Conservation (phyloP, 495 filamentous ascomycete genomes). For the Delitschia confertaspora region DNA sequence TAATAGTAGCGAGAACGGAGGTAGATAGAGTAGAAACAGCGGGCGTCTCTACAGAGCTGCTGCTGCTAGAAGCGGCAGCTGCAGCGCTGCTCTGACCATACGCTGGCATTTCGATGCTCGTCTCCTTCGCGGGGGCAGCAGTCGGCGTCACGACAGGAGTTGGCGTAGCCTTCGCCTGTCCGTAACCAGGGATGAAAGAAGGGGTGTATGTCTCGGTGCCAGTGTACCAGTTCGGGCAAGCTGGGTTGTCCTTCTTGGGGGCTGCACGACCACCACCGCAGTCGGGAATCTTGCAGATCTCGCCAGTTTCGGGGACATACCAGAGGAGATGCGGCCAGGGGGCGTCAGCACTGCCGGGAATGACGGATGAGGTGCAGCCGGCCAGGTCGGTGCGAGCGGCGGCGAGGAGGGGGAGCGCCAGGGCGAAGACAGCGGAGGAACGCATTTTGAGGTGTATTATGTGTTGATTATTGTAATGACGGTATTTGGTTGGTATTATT, state of each 20-base stretch:
- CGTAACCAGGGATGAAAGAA: slow-evolving; percentile 39
- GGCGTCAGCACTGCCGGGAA: slow-evolving; percentile 38
- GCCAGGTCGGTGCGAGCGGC: slow-evolving; percentile 40
- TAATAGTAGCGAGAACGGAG: neutral
- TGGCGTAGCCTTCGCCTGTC: neutral
- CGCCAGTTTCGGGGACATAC: slow-evolving; percentile 48
- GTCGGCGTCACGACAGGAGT: neutral
- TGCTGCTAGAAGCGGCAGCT: neutral
- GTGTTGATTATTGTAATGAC: no score
- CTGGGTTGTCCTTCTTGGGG: slow-evolving; percentile 50
- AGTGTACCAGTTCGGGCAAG: slow-evolving; percentile 48
- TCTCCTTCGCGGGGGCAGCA: neutral
- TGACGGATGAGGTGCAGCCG: slow-evolving; percentile 38
- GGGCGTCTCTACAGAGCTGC: neutral
- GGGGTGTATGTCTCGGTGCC: slow-evolving; percentile 49
- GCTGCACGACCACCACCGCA: slow-evolving; percentile 58
- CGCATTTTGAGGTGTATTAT: slow-evolving; percentile 5
- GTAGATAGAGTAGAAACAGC: neutral
- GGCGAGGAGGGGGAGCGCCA: slow-evolving; percentile 18
- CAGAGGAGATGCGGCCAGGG: slow-evolving; percentile 35
- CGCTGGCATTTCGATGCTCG: neutral
- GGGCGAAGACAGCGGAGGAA: slow-evolving; percentile 4
- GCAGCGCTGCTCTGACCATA: neutral
- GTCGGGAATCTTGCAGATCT: slow-evolving; percentile 53
- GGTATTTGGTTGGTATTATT: no score